phyloP scores from a whole-genome alignment of 345 rosid species.

The Carallia brachiata region DNA sequence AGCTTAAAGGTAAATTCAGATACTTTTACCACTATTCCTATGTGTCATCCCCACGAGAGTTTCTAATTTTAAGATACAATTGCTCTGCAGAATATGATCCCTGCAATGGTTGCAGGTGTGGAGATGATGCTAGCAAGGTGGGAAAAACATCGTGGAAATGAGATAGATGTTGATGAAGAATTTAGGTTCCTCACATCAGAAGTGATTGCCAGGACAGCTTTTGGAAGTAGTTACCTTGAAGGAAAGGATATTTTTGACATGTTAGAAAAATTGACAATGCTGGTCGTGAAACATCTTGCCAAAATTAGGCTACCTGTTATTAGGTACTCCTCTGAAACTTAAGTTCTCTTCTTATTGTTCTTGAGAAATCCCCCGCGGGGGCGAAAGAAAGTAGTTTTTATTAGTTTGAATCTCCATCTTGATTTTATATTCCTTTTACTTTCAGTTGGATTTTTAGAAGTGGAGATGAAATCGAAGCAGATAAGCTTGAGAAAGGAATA shows the following conservation, averaged over 20 bases:
- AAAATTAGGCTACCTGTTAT: constrained; percentile 15
- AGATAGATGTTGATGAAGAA: constrained; percentile 13
- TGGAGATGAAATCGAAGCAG: constrained; percentile 13
- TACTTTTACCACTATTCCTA: no score
- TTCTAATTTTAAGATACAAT: no score
- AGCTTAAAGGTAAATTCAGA: no score
- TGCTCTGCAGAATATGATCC: no score
- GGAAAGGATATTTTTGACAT: constrained; percentile 12
- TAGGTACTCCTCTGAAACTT: constrained; percentile 2
- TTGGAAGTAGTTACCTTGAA: constrained; percentile 16
- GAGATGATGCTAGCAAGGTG: constrained; percentile 18
- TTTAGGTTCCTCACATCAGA: constrained; percentile 17
- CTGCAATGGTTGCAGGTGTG: constrained; percentile 16
- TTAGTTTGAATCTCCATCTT: no score
- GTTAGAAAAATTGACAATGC: background rate
- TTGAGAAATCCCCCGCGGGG: no score
- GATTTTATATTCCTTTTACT: no score
- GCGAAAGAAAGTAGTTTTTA: no score
- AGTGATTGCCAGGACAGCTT: constrained; percentile 16
- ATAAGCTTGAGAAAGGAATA: constrained; percentile 17
- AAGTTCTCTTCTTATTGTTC: no score
- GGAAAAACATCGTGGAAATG: constrained; percentile 3
- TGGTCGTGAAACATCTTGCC: background rate
- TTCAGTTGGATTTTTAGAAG: constrained; percentile 4
- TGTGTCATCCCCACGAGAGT: no score